phyloP scores from a whole-genome alignment of 2,329 filamentous ascomycete genomes.

The Trichoderma simmonsii region DNA sequence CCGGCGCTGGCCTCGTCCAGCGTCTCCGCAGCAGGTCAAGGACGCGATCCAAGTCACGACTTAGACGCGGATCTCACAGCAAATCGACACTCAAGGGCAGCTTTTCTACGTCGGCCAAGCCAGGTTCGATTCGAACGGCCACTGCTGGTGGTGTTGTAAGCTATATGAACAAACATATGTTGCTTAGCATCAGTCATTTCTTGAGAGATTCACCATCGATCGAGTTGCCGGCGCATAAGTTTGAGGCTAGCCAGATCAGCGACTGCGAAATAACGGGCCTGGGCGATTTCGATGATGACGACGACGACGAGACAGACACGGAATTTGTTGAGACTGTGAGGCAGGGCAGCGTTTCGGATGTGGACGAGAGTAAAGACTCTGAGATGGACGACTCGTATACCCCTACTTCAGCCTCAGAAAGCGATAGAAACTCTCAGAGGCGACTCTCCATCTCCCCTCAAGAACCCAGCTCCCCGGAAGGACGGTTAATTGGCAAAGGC shows the following conservation, averaged over 20 bases:
- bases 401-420: not conserved
- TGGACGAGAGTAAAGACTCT: not conserved
- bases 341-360: not conserved
- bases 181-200: not conserved
- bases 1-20: constrained; percentile 56
- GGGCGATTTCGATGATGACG: not conserved
- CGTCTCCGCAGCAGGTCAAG: constrained; percentile 54
- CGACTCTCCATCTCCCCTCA: not conserved
- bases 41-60: constrained; percentile 19
- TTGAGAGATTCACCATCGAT: not conserved
- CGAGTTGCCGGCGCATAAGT: not conserved
- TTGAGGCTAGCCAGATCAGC: not conserved
- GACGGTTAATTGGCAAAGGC: not conserved
- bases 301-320: not conserved
- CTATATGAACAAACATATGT: not conserved
- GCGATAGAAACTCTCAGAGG: not conserved
- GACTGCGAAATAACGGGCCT: not conserved
- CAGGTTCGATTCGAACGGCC: not conserved
- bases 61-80: constrained; percentile 38
- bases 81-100: constrained; percentile 38
- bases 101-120: not conserved
- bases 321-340: not conserved
- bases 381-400: not conserved
- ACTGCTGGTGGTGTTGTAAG: not conserved
- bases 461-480: not conserved